Evolutionary conservation across 2,329 filamentous ascomycete genomes (phyloP).

Genomic region (Colletotrichum sp.): DNA sequence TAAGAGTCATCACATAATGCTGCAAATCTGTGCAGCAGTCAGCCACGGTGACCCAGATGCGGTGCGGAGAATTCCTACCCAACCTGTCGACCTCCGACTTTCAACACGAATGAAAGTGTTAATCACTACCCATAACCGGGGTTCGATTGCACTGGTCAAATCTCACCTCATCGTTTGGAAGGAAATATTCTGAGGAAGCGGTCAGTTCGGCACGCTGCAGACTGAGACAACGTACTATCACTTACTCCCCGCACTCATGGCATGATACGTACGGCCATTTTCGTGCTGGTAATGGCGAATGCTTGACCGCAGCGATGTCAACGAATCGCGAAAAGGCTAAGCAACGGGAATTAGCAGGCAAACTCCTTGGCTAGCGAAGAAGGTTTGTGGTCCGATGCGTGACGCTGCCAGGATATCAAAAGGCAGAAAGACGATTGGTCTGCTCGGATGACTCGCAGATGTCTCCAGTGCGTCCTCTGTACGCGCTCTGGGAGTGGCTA

Average conservation of each 20-base stretch:
- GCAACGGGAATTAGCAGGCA: not conserved
- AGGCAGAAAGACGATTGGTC: not conserved
- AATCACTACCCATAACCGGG: too few species aligned
- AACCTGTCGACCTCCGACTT: conserved; percentile 35
- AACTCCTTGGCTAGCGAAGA: not conserved
- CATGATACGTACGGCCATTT: conserved; percentile 42
- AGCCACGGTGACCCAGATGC: not conserved
- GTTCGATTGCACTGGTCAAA: not conserved
- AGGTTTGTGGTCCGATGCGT: not conserved
- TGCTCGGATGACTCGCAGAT: not conserved
- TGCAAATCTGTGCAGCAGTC: conserved; percentile 32
- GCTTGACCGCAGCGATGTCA: conserved; percentile 30
- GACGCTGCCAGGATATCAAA: not conserved
- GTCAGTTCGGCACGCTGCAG: not conserved
- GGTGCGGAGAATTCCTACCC: not conserved
- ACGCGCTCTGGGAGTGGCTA: not conserved
- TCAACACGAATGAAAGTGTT: too few species aligned
- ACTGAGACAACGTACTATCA: not conserved
- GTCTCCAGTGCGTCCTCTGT: not conserved
- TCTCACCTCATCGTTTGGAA: conserved; percentile 30
- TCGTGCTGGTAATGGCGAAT: conserved; percentile 41
- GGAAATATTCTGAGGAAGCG: conserved; percentile 26
- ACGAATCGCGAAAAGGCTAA: not conserved
- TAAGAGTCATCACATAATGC: conserved; percentile 37
- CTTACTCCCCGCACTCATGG: conserved; percentile 24